Base-by-base conservation (phyloP, 768 basidiomycete species). In the Auriscalpium microsporum region DNA sequence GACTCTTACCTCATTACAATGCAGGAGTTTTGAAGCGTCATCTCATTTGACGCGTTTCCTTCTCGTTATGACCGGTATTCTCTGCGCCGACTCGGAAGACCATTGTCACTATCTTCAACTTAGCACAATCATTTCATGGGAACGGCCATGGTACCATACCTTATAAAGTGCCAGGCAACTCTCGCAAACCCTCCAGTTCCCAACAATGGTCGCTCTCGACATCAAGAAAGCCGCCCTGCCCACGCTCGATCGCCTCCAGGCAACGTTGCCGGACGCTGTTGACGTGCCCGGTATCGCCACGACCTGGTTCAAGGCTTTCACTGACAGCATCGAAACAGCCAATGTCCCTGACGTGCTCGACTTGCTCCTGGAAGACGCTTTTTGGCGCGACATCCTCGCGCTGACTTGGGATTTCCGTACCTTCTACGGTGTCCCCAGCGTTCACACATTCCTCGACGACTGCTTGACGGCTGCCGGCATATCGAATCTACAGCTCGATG, bases 331-430 rank as follows among this genome's bases (percentile, higher is more conserved):
- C 23, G 49, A 55, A 38, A n/a, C 49, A 3, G 38, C 48, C 53
- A 50, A 66, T 36, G 54, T 52, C 17, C 21, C 50, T 3, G 50
- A 47, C 21, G 49, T 64, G 34, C 23, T 63, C n/a, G 33, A 40
- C 10, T 51, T 58, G 23, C 37, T 68, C 38, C 45, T 62, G 19
- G 57, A 52, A 7, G 66, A 68, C 46, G 72, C 71, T 6, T 76
- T 77, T 54, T 85, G 83, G 83, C 69, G 82, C 11, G 83, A 85
- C 59, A 70, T 78, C 52, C 73, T 83, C 19, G 74, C 78, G 0
- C 71, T 85, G 52, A 84, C 83, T 13, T 84, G 81, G 81, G 75
- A 81, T 55, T 77, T 83, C 48, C 77, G 81, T 40, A 79, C 81
- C 10, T 78, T 84, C 62, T 71, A 76, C 58, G 74, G 78, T 13